Conservation (phyloP, 2,329 filamentous ascomycete species). For the Apiospora pterosperma region DNA sequence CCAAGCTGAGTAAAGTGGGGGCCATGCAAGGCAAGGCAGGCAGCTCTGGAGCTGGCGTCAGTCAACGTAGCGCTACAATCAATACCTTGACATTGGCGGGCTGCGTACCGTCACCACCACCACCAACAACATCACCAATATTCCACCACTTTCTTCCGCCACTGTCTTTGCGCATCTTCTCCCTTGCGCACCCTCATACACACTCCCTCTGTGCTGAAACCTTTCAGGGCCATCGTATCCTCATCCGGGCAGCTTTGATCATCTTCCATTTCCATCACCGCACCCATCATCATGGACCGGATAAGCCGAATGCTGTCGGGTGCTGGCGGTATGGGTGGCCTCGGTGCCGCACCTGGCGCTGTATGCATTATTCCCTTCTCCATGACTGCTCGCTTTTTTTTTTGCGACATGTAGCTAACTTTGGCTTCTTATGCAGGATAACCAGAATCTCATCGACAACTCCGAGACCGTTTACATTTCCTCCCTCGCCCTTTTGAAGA, state of each 20-base stretch:
- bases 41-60: constrained; percentile 1
- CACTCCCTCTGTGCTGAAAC: not conserved
- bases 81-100: not conserved
- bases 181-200: not conserved
- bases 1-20: not conserved
- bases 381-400: not conserved
- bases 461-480: constrained; percentile 99
- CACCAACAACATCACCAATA: not conserved
- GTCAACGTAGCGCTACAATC: no score
- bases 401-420: not conserved
- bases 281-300: constrained; percentile 68
- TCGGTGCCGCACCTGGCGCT: constrained; percentile 57
- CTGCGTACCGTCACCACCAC: not conserved
- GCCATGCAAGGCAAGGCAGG: not conserved
- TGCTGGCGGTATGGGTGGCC: constrained; percentile 61
- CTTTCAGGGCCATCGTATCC: not conserved
- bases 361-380: constrained; percentile 39
- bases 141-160: not conserved
- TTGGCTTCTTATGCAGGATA: constrained; percentile 60
- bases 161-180: not conserved
- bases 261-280: not conserved
- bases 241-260: not conserved
- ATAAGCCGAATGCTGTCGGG: constrained; percentile 85
- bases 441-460: constrained; percentile 91
- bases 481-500: constrained; percentile 93